Conservation (phyloP, 2,329 filamentous ascomycete species). For the Paecilomyces niveus region DNA sequence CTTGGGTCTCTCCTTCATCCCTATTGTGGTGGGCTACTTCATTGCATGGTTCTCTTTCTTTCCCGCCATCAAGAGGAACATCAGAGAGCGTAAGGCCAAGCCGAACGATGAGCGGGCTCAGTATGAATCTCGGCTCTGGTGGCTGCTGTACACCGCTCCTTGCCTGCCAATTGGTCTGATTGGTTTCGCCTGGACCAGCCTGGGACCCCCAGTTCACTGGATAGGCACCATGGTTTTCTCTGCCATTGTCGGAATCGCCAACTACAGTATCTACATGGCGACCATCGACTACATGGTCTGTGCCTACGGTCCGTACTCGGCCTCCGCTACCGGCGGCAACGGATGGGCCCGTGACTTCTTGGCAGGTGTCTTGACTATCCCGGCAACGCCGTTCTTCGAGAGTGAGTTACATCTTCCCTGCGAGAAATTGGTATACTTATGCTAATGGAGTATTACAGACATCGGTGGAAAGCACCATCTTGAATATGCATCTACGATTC, state of each 20-base stretch:
- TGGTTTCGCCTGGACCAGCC: constrained; percentile 55
- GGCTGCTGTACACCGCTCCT: constrained; percentile 53
- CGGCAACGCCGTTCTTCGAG: constrained; percentile 46
- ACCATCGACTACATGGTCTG: constrained; percentile 64
- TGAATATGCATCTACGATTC: constrained; percentile 56
- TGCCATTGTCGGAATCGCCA: constrained; percentile 56
- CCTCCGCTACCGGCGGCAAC: constrained; percentile 61
- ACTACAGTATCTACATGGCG: constrained; percentile 58
- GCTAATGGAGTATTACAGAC: constrained; percentile 25
- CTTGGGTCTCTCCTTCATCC: constrained; percentile 48
- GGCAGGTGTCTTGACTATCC: constrained; percentile 57
- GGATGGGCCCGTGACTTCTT: constrained; percentile 60
- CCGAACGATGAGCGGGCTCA: constrained; percentile 51
- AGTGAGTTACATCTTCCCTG: constrained; percentile 22
- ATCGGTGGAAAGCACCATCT: constrained; percentile 50
- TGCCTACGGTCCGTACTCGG: constrained; percentile 59
- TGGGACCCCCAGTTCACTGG: constrained; percentile 54
- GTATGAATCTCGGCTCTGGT: constrained; percentile 58
- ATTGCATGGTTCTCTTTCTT: constrained; percentile 53
- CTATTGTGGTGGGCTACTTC: constrained; percentile 52
- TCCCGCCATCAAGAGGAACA: constrained; percentile 46
- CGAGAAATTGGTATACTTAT: constrained; percentile 2
- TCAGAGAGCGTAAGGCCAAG: constrained; percentile 38
- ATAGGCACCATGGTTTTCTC: constrained; percentile 56
- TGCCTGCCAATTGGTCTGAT: constrained; percentile 55